These are phyloP conservation scores for Sugiyamaella xylanicola DNA, from an alignment of 1,139 yeast genomes.

Conservation along the genomic window DNA sequence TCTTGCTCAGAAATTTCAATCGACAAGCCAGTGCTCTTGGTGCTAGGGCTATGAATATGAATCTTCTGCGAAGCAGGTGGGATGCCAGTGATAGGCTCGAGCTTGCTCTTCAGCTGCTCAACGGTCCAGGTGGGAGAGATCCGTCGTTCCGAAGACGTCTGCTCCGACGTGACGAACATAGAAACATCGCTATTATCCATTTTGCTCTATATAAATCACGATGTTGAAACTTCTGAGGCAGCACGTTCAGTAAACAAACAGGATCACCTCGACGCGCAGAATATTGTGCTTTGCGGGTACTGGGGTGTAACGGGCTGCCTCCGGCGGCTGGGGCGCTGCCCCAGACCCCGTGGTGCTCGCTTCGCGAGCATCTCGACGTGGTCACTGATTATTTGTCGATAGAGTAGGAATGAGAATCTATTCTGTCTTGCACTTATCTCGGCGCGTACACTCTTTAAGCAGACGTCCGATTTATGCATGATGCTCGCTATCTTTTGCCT, in stretches of 20 bases:
- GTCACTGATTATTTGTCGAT: too few relatives aligned
- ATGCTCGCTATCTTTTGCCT: not conserved
- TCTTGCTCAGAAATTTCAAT: slow-evolving; percentile 32
- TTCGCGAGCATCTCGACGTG: too few relatives aligned
- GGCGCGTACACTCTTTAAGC: not conserved
- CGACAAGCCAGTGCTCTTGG: slow-evolving; percentile 43
- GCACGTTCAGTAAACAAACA: not conserved
- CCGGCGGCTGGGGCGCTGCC: too few relatives aligned
- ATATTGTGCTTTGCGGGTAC: too few relatives aligned
- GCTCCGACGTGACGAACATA: slow-evolving; percentile 62
- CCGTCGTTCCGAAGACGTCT: slow-evolving; percentile 71
- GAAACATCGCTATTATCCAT: slow-evolving; percentile 40
- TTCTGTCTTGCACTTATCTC: not conserved
- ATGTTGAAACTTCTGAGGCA: not conserved
- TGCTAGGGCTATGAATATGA: slow-evolving; percentile 50
- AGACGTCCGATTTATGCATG: not conserved
- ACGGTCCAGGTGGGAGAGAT: slow-evolving; percentile 67
- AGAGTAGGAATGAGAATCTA: too few relatives aligned
- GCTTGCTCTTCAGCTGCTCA: slow-evolving; percentile 54
- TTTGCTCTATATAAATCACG: not conserved
- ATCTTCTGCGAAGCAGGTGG: slow-evolving; percentile 62
- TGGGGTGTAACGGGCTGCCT: too few relatives aligned
- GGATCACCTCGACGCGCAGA: too few relatives aligned
- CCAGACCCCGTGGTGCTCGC: too few relatives aligned
- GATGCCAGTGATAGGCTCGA: slow-evolving; percentile 80